Evolutionary conservation across 1,284 basidiomycete genomes (phyloP), one percentile per base, ranked within the genome.

Genomic region (Mrakiaceae sp.): DNA sequence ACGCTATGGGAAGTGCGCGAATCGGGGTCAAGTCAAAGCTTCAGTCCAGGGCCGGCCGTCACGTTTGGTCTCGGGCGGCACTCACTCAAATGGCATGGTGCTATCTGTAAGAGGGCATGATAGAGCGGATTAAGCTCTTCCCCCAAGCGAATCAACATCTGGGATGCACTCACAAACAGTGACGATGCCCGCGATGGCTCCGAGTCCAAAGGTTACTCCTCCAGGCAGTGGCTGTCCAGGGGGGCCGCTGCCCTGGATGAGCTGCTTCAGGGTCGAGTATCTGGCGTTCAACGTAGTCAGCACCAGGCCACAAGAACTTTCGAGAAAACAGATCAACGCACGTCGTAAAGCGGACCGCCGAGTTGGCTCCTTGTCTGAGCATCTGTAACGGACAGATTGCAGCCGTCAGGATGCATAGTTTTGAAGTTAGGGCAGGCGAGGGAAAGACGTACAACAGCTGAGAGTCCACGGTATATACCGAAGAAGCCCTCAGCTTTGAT

Each of bases 281-380:
- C 27, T 27, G 27, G 27, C 27, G 27, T 27, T 27, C 27, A 27
- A 27, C 27, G 27, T 27, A 27, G 27, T 27, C 27, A 27, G 27
- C 27, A 27, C 27, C 27, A 27, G 27, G 27, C 27, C 27, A 27
- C 27, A 27, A 27, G 27, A 27, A 27, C 2, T 27, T 27, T 27
- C 27, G 27, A 27, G 27, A 27, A 27, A 27, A 27, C 27, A 27
- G 27, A 27, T 27, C 27, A 27, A 27, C 27, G 27, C 27, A 27
- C 0, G 90, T 93, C 58, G 93, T 94, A 78, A 98, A 98, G n/a
- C 95, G 83, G 47, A 98, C 86, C 11, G 94, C 92, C 8, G 92
- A 96, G 75, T 98, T 98, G 49, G 93, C 93, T 27, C 93, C 93
- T 83, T 98, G 95, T 51, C 94, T 86, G 82, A 97, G 88, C 85